phyloP scores from a whole-genome alignment of 345 rosid species.

The Tarenaya hassleriana region DNA sequence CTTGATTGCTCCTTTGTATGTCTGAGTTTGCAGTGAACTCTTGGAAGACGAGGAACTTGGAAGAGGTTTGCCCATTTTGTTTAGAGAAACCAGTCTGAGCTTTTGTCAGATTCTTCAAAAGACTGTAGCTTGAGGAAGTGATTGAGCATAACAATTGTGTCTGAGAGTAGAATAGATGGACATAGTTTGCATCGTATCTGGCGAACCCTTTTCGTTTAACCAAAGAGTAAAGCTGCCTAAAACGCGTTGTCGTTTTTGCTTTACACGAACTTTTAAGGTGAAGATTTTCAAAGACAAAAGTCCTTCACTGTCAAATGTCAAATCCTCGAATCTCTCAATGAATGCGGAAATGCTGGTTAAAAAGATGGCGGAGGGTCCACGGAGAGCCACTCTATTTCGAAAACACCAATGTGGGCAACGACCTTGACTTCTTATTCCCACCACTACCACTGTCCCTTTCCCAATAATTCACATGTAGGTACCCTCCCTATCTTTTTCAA shows the following conservation, averaged over 20 bases:
- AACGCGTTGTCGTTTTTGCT: background rate
- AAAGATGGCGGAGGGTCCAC: constrained; percentile 17
- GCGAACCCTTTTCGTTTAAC: constrained; percentile 16
- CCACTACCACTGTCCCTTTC: constrained; percentile 5
- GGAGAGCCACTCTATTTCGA: constrained; percentile 15
- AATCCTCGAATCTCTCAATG: constrained; percentile 1
- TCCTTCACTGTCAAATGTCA: constrained; percentile 8
- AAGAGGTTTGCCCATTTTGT: too few species aligned
- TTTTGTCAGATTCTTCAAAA: too few species aligned
- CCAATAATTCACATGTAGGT: constrained; percentile 14
- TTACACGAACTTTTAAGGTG: background rate
- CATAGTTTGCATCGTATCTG: constrained; percentile 9
- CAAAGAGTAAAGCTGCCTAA: constrained; percentile 10
- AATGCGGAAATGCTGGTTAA: constrained; percentile 3
- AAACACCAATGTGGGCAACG: constrained; percentile 26
- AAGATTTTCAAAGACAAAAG: constrained; percentile 6
- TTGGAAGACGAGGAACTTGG: too few species aligned
- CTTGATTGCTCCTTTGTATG: too few species aligned
- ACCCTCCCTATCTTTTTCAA: constrained; percentile 5
- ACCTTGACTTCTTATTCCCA: constrained; percentile 21
- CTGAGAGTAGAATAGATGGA: too few species aligned
- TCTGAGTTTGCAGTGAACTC: too few species aligned
- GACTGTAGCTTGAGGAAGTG: too few species aligned
- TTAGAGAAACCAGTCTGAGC: too few species aligned
- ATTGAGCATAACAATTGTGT: constrained; percentile 4